Evolutionary conservation across 2,329 filamentous ascomycete species (phyloP).

Genomic region (Fusarium ramigenum): DNA sequence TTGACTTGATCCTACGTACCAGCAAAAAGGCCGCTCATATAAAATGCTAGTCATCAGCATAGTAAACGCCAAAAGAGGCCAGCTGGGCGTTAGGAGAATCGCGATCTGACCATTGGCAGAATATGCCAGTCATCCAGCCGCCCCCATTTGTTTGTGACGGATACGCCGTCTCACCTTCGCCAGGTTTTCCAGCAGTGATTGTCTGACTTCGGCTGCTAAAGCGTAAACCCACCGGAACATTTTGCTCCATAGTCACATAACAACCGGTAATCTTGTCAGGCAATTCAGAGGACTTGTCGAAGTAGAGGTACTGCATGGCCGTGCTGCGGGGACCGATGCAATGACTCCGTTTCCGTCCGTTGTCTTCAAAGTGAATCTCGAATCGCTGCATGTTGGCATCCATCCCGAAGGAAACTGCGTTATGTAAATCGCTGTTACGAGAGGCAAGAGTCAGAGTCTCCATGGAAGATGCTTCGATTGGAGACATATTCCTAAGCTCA

Average conservation of each 20-base stretch:
- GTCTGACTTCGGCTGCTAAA: too few relatives aligned
- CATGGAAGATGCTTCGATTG: fast-evolving
- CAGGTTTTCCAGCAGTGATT: background rate
- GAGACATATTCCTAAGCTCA: background rate
- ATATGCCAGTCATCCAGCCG: background rate
- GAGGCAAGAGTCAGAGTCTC: background rate
- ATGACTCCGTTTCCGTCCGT: background rate
- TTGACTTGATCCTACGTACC: too few relatives aligned
- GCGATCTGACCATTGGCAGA: background rate
- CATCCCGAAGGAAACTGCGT: background rate
- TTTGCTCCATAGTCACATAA: background rate
- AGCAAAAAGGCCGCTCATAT: too few relatives aligned
- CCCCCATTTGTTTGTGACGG: too few relatives aligned
- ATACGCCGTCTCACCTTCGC: fast-evolving
- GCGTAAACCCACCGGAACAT: fast-evolving
- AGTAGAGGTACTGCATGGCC: background rate
- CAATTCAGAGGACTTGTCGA: fast-evolving
- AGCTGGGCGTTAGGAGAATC: background rate
- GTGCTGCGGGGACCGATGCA: background rate
- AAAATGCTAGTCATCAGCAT: background rate
- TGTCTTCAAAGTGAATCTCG: background rate
- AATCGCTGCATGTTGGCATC: background rate
- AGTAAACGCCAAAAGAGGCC: background rate
- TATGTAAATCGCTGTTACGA: fast-evolving
- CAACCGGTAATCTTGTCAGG: background rate